Evolutionary conservation across 2,329 filamentous ascomycete species (phyloP), one percentile per base, ranked within the genome.

Genomic region (Lasiodiplodia gonubiensis): DNA sequence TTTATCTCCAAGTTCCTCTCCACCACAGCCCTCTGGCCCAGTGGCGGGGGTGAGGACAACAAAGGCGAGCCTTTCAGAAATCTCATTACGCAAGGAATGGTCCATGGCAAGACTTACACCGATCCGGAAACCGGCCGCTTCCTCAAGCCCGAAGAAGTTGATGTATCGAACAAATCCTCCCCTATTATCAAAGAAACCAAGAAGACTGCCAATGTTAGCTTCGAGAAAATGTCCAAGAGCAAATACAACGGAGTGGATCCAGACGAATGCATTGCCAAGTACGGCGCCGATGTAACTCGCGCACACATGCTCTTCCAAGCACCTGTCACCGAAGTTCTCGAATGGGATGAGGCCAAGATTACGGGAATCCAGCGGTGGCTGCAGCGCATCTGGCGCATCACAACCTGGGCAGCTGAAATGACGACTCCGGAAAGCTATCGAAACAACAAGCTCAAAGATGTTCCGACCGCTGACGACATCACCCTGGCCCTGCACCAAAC

Each of bases 191-290:
- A 83, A 21, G 83, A 85, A 0, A 91, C 88, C 0, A 87, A 88
- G 3, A 79, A 85, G 57, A 73, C 75, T 0, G 88, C 90, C 1
- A 86, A 82, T 33, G 79, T 93, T 21, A 89, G 87, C 1, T 97
- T 86, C 72, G 93, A 97, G 77, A 97, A 97, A 76, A 97, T 97
- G 93, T 95, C 92, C 48, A 97, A 97, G 80, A 96, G 92, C 73
- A 97, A 97, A 78, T 85, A 95, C 80, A 97, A 97, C 74, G 93
- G 93, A 30, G 92, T 97, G 7, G 92, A 97, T 74, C 93, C 93
- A 0, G 88, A 87, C 0, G 83, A 82, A 0, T 91, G 90, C 70
- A 92, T 95, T 67, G 80, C 84, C 8, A 88, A 87, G 71, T 90
- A 95, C 72, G 93, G 93, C 25, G 92, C 93, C 1, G 93, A 97